Evolutionary conservation across 2,329 filamentous ascomycete species (phyloP).

Genomic region (Myriangium duriaei): DNA sequence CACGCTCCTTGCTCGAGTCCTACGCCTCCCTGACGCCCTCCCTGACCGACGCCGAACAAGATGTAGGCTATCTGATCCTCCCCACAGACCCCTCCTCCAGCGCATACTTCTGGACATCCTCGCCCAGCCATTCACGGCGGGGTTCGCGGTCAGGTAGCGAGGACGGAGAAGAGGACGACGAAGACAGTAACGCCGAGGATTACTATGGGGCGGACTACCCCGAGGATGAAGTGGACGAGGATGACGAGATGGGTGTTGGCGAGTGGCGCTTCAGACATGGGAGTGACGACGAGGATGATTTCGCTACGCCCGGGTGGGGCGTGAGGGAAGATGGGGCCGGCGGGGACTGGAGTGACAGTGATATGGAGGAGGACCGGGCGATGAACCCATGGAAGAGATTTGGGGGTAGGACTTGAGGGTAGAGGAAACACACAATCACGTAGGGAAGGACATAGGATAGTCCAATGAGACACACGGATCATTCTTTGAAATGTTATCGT

Average conservation of each 20-base stretch:
- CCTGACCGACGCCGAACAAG: conserved; percentile 3
- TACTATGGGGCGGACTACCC: conserved; percentile 71
- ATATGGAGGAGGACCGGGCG: conserved; percentile 17
- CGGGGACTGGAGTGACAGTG: conserved; percentile 15
- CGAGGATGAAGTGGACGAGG: conserved; percentile 63
- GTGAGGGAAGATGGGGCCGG: conserved; percentile 19
- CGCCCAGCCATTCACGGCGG: conserved; percentile 3
- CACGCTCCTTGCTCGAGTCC: conserved; percentile 7
- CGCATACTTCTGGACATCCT: conserved; percentile 5
- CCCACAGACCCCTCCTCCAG: background rate
- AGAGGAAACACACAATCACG: too few relatives aligned
- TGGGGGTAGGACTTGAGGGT: conserved; percentile 7
- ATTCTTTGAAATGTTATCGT: too few relatives aligned
- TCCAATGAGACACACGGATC: too few relatives aligned
- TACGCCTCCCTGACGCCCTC: conserved; percentile 1
- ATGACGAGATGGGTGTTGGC: conserved; percentile 47
- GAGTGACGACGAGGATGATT: conserved; percentile 26
- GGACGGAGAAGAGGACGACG: conserved; percentile 4
- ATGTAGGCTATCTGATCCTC: conserved; percentile 10
- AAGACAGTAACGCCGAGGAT: conserved; percentile 45
- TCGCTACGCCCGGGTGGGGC: conserved; percentile 2
- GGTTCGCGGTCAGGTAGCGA: background rate
- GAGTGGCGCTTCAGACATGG: conserved; percentile 29
- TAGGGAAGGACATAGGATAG: too few relatives aligned
- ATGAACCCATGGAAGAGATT: conserved; percentile 21